Percentiles rank a stretch among this genome's conserved stretches.
These are phyloP conservation scores for Cercospora janseana DNA, from an alignment of 2,329 filamentous ascomycete genomes.

Conservation along the genomic window DNA sequence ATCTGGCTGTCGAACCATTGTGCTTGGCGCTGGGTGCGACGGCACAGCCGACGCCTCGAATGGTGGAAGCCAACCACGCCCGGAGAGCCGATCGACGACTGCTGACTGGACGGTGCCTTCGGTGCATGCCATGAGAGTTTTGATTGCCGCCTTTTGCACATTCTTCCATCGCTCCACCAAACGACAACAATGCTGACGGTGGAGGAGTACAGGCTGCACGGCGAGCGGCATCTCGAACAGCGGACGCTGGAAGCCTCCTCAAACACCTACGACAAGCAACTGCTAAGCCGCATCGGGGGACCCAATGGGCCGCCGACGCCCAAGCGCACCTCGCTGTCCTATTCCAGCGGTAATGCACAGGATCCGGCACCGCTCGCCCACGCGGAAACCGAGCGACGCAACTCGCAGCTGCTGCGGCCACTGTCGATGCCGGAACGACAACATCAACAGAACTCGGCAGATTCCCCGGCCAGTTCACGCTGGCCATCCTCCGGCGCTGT, in stretches of 20 bases:
- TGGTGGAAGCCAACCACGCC: slow-evolving; percentile 13
- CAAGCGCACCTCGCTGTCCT: slow-evolving; percentile 43
- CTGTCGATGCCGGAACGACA: slow-evolving; percentile 46
- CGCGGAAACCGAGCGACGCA: slow-evolving; percentile 42
- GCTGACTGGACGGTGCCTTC: slow-evolving; percentile 8
- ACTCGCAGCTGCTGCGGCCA: slow-evolving; percentile 44
- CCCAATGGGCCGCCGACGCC: slow-evolving; percentile 52
- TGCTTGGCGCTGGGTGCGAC: slow-evolving; percentile 18
- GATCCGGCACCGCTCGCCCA: slow-evolving; percentile 39
- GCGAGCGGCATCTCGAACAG: slow-evolving; percentile 59
- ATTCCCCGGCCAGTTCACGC: slow-evolving; percentile 39
- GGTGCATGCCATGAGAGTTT: slow-evolving; percentile 9
- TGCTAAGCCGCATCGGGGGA: slow-evolving; percentile 62
- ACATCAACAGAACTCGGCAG: slow-evolving; percentile 39
- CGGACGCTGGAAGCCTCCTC: slow-evolving; percentile 58
- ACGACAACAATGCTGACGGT: slow-evolving; percentile 20
- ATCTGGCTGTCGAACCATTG: slow-evolving; percentile 11
- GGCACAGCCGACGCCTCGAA: slow-evolving; percentile 21
- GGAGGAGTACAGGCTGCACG: slow-evolving; percentile 51
- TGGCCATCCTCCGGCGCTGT: slow-evolving; percentile 45
- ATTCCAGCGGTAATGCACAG: slow-evolving; percentile 27
- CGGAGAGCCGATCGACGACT: slow-evolving; percentile 11
- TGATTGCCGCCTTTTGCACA: not conserved
- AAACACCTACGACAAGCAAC: slow-evolving; percentile 61
- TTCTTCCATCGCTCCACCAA: not conserved